Evolutionary conservation across 2,329 filamentous ascomycete genomes (phyloP).

Genomic region (Phaeosphaeria sp.): DNA sequence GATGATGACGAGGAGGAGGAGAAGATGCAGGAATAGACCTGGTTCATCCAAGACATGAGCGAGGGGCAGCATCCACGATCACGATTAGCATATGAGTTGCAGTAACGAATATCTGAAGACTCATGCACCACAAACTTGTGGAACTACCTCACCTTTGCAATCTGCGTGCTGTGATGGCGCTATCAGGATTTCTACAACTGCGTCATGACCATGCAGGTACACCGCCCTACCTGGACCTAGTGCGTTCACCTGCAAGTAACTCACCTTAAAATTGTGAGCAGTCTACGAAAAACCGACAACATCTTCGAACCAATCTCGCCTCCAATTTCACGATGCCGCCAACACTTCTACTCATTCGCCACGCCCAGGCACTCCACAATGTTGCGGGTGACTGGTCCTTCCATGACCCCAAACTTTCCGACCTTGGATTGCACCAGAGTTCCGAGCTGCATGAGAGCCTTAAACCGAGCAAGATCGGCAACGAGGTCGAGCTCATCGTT

Average conservation of each 20-base stretch:
- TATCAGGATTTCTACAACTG: background rate
- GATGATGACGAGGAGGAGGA: slow-evolving; percentile 84
- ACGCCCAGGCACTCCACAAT: slow-evolving; percentile 56
- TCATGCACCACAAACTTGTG: slow-evolving; percentile 1
- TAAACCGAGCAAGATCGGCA: slow-evolving; percentile 44
- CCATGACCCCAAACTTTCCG: slow-evolving; percentile 52
- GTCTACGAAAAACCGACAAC: background rate
- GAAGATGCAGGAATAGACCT: slow-evolving; percentile 84
- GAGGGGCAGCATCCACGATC: slow-evolving; percentile 39
- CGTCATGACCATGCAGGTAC: slow-evolving; percentile 23
- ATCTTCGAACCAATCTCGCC: background rate
- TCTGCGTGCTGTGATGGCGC: background rate
- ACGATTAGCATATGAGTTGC: slow-evolving; percentile 27
- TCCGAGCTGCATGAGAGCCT: slow-evolving; percentile 48
- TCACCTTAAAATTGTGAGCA: background rate
- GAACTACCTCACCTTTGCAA: slow-evolving; percentile 1
- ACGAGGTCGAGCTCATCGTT: slow-evolving; percentile 62
- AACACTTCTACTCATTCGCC: slow-evolving; percentile 55
- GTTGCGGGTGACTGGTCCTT: slow-evolving; percentile 50
- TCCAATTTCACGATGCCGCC: slow-evolving; percentile 52
- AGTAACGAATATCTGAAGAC: slow-evolving; percentile 21
- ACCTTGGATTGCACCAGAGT: slow-evolving; percentile 52
- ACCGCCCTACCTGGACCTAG: slow-evolving; percentile 18
- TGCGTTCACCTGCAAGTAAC: slow-evolving; percentile 12
- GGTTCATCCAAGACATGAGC: slow-evolving; percentile 20